Evolutionary conservation across 768 basidiomycete species (phyloP).

Genomic region (Artomyces pyxidatus): DNA sequence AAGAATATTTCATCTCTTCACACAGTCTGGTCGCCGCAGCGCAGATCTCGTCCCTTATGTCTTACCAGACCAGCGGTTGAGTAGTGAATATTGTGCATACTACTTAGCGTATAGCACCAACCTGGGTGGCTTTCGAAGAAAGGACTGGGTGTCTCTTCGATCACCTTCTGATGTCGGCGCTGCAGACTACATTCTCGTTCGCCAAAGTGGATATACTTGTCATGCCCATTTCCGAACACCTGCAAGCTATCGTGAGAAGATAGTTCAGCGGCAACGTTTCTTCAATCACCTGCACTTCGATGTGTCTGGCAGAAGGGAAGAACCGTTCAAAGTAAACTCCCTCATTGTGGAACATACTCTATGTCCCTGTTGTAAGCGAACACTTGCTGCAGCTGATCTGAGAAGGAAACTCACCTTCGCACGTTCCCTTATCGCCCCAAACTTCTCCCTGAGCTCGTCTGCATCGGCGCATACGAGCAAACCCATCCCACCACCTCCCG

Average conservation of each 20-base stretch:
- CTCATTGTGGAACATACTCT: slow-evolving; percentile 41
- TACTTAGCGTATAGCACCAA: neutral
- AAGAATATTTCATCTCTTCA: slow-evolving; percentile 42
- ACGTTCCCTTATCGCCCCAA: slow-evolving; percentile 30
- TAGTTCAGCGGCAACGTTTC: too few species aligned
- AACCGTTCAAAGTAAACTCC: slow-evolving; percentile 57
- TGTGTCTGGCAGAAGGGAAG: slow-evolving; percentile 45
- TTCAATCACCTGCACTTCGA: slow-evolving; percentile 50
- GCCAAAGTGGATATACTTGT: slow-evolving; percentile 53
- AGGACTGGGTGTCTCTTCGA: slow-evolving; percentile 63
- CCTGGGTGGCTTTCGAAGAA: slow-evolving; percentile 34
- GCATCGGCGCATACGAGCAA: slow-evolving; percentile 43
- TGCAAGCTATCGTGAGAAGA: too few species aligned
- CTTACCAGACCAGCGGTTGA: neutral
- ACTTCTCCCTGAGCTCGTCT: slow-evolving; percentile 29
- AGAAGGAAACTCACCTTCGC: slow-evolving; percentile 32
- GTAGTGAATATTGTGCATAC: too few species aligned
- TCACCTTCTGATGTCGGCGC: slow-evolving; percentile 63
- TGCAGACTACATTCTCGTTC: slow-evolving; percentile 69
- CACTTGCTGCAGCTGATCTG: neutral
- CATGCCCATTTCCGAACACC: slow-evolving; percentile 61
- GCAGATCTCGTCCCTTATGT: slow-evolving; percentile 29
- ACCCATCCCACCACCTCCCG: slow-evolving; percentile 66
- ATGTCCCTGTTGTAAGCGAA: neutral
- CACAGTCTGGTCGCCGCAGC: slow-evolving; percentile 45